Conservation (phyloP, 352 stramenopile species). For the Pythium phragmitis region DNA sequence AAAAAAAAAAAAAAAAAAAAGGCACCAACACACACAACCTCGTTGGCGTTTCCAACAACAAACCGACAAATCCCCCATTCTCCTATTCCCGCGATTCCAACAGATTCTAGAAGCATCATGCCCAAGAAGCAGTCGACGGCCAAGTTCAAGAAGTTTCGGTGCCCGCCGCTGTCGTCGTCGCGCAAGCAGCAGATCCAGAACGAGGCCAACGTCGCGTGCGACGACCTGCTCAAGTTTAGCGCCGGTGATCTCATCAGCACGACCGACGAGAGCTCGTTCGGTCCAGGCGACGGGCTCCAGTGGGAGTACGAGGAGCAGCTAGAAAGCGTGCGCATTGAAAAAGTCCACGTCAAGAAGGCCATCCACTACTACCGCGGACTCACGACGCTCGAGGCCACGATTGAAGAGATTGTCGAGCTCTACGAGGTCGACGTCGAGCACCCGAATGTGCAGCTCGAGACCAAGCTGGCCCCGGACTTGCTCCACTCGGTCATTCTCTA, state of each 20-base stretch:
- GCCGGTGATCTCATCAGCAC: conserved; percentile 44
- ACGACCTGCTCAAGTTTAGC: conserved; percentile 75
- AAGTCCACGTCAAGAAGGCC: conserved; percentile 70
- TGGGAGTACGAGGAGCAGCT: conserved; percentile 78
- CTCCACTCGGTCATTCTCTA: conserved; percentile 81
- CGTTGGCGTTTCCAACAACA: no score
- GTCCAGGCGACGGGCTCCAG: conserved; percentile 43
- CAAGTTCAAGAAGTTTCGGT: conserved; percentile 81
- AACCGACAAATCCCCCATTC: not conserved
- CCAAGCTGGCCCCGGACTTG: conserved; percentile 69
- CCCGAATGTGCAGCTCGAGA: conserved; percentile 73
- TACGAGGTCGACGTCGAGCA: conserved; percentile 74
- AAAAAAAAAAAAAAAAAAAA: no score
- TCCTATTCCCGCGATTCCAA: not conserved
- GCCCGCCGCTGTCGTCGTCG: conserved; percentile 57
- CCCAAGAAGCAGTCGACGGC: conserved; percentile 47
- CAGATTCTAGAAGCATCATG: conserved; percentile 11
- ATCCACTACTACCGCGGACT: conserved; percentile 75
- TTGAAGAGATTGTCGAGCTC: conserved; percentile 75
- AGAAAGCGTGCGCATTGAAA: conserved; percentile 70
- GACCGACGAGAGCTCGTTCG: not conserved
- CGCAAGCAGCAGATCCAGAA: conserved; percentile 65
- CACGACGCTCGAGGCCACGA: conserved; percentile 57
- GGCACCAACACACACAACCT: no score
- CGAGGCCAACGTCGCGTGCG: conserved; percentile 72